Percentiles rank a stretch among this genome's conserved stretches.
These are phyloP conservation scores for Daphne laureola DNA, from an alignment of 441 rosid genomes.

Conservation along the genomic window DNA sequence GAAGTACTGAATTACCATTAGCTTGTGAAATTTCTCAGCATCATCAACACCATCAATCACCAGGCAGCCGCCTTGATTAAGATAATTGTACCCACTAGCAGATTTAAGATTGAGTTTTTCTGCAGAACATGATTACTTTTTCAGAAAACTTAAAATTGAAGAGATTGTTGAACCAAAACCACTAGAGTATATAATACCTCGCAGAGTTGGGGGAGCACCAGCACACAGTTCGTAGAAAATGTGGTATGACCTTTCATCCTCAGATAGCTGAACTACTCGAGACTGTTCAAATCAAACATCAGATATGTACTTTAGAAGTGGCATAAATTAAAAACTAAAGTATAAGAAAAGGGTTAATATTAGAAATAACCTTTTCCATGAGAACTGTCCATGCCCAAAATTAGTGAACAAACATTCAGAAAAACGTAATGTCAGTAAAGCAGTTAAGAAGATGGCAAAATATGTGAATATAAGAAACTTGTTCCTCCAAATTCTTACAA, in stretches of 20 bases:
- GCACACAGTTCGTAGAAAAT: conserved; percentile 93
- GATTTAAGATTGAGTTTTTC: conserved; percentile 70
- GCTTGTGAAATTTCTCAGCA: conserved; percentile 51
- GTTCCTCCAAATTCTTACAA: conserved; percentile 46
- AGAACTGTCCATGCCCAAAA: conserved; percentile 43
- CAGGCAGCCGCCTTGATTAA: conserved; percentile 84
- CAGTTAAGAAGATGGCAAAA: conserved; percentile 10
- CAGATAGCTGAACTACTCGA: conserved; percentile 82
- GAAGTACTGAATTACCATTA: conserved; percentile 43
- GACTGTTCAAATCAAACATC: conserved; percentile 53
- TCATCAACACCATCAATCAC: conserved; percentile 70
- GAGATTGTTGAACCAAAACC: neutral
- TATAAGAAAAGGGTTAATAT: neutral
- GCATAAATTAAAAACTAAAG: conserved; percentile 15
- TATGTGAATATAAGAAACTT: conserved; percentile 7
- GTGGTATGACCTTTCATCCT: conserved; percentile 92
- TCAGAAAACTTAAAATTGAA: neutral
- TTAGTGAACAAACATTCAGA: conserved; percentile 17
- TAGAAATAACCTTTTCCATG: conserved; percentile 77
- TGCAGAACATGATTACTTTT: conserved; percentile 22
- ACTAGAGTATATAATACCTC: conserved; percentile 44
- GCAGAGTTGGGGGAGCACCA: conserved; percentile 78
- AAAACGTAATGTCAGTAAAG: conserved; percentile 30
- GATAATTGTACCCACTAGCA: conserved; percentile 75
- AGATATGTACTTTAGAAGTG: conserved; percentile 22